Percentiles rank a stretch among this genome's conserved stretches.
These are phyloP conservation scores for Taphrina pruni DNA, from an alignment of 1,139 yeast species.

Conservation along the genomic window DNA sequence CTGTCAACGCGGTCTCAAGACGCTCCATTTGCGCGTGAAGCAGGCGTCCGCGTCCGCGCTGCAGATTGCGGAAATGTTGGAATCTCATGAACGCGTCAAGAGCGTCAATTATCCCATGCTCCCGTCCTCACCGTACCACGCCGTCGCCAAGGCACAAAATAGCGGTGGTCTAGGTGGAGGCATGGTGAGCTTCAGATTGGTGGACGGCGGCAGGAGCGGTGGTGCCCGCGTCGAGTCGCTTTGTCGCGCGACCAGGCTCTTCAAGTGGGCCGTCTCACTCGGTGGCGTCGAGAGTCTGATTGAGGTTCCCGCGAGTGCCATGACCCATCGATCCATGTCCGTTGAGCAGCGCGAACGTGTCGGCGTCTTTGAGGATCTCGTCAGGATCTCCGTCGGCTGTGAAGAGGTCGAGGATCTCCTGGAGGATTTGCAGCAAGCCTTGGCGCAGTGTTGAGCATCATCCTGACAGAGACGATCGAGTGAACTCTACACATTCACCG, in stretches of 20 bases:
- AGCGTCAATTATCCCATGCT: slow-evolving; percentile 85
- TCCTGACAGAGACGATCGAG: not conserved
- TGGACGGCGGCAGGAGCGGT: slow-evolving; percentile 60
- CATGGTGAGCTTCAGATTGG: slow-evolving; percentile 88
- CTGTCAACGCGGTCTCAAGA: slow-evolving; percentile 90
- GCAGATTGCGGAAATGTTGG: slow-evolving; percentile 71
- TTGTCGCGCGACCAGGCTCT: slow-evolving; percentile 74
- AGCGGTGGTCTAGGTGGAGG: slow-evolving; percentile 90
- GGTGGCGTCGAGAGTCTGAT: slow-evolving; percentile 88
- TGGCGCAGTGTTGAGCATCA: slow-evolving; percentile 1
- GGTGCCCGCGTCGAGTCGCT: slow-evolving; percentile 69
- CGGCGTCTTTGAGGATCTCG: slow-evolving; percentile 81
- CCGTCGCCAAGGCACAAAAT: slow-evolving; percentile 73
- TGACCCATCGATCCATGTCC: slow-evolving; percentile 94
- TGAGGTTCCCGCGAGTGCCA: slow-evolving; percentile 80
- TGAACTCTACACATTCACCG: too few species aligned
- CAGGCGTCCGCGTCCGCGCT: slow-evolving; percentile 72
- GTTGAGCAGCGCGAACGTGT: slow-evolving; percentile 75
- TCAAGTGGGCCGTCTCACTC: slow-evolving; percentile 85
- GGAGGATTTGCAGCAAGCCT: slow-evolving; percentile 58
- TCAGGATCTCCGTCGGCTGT: slow-evolving; percentile 84
- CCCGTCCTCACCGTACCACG: slow-evolving; percentile 66
- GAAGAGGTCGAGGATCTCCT: slow-evolving; percentile 82
- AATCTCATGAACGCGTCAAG: slow-evolving; percentile 60
- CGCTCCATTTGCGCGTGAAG: slow-evolving; percentile 78